Percentiles rank a stretch among this genome's conserved stretches.
These are phyloP conservation scores for cucumber (Cucumis sativus) DNA, from an alignment of 306 rosid species.

Conservation along the genomic window DNA sequence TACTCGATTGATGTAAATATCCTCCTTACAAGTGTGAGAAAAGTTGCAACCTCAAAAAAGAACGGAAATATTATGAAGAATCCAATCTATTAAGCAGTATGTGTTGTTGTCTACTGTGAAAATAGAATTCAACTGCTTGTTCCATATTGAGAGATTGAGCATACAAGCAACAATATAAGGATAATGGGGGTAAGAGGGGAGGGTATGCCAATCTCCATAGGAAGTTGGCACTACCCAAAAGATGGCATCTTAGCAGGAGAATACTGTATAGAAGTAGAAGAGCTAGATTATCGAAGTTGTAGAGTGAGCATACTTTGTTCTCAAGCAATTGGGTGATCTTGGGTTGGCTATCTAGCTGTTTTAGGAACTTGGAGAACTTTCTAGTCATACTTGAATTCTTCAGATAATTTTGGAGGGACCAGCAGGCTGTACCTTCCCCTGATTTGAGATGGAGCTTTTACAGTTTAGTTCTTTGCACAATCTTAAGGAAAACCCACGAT, in stretches of 20 bases:
- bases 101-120: no score
- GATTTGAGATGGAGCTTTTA: background rate
- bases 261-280: background rate
- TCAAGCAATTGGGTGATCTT: background rate
- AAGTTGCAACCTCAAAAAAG: no score
- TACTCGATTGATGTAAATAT: no score
- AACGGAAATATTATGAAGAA: no score
- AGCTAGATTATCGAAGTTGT: background rate
- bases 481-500: background rate
- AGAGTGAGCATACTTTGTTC: background rate
- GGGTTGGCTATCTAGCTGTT: background rate
- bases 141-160: no score
- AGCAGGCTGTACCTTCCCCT: background rate
- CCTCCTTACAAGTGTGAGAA: no score
- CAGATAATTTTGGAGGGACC: background rate
- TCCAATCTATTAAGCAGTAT: no score
- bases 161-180: no score
- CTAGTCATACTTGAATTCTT: background rate
- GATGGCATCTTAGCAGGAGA: background rate
- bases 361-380: background rate
- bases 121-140: no score
- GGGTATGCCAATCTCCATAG: no score
- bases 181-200: no score
- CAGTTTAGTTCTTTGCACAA: background rate
- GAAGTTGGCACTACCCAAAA: background rate